Percentiles rank a stretch among this genome's conserved stretches.
Evolutionary conservation across 768 basidiomycete species (phyloP).

Genomic region (Gymnopilus junonius): DNA sequence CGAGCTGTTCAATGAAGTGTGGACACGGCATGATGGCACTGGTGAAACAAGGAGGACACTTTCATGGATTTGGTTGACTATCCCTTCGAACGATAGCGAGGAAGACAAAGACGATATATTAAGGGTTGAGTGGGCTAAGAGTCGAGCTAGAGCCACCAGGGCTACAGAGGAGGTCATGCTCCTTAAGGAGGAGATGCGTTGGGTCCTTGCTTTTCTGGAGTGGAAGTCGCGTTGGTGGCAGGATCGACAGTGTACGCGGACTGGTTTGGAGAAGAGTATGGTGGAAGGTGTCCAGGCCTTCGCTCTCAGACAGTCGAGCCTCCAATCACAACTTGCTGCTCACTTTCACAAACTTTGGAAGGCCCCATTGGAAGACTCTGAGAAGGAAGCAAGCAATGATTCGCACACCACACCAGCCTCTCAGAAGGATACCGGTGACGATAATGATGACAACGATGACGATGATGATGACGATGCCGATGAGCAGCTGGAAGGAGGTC

Average conservation of each 20-base stretch:
- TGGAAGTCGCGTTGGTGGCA: slow-evolving; percentile 11
- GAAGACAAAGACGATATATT: slow-evolving; percentile 8
- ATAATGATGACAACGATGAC: no score
- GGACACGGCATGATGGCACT: slow-evolving; percentile 9
- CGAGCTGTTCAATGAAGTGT: neutral
- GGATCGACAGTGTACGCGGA: neutral
- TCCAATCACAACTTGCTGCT: neutral
- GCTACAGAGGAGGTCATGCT: slow-evolving; percentile 9
- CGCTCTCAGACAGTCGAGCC: neutral
- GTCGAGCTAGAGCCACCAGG: neutral
- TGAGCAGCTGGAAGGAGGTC: neutral
- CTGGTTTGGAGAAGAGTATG: neutral
- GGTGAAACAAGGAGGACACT: slow-evolving; percentile 14
- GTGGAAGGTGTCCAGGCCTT: slow-evolving; percentile 3
- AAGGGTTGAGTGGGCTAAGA: slow-evolving; percentile 9
- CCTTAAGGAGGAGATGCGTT: slow-evolving; percentile 11
- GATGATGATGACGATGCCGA: neutral
- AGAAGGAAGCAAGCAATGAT: neutral
- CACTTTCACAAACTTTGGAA: slow-evolving; percentile 5
- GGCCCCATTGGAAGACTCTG: neutral
- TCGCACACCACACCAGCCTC: neutral
- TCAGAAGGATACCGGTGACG: neutral
- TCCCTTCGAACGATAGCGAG: neutral
- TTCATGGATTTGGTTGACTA: slow-evolving; percentile 20
- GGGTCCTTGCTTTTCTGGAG: neutral